Evolutionary conservation across 768 basidiomycete species (phyloP).

Genomic region (Mycena alexandri): DNA sequence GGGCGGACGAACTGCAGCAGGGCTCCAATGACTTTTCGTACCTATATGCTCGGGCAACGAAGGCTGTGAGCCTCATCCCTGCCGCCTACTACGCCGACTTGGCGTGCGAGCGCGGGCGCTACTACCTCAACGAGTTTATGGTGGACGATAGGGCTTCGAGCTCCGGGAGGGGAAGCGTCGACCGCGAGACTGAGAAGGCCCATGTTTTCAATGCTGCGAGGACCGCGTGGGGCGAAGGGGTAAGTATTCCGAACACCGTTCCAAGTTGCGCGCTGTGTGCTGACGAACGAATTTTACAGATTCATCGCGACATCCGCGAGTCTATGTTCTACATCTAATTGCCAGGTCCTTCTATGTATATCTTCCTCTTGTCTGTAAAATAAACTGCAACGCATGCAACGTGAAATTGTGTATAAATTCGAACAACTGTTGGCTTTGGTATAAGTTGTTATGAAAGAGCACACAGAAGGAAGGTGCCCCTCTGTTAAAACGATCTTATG

Average conservation of each 20-base stretch:
- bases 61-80: constrained; percentile 85
- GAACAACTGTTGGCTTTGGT: no score
- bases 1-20: constrained; percentile 79
- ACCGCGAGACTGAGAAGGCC: constrained; percentile 53
- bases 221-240: constrained; percentile 66
- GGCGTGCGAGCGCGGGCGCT: constrained; percentile 84
- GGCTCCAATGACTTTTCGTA: constrained; percentile 79
- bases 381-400: no score
- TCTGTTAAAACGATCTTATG: no score
- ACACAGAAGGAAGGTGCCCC: no score
- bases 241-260: constrained; percentile 45
- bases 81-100: constrained; percentile 87
- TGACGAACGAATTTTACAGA: constrained; percentile 43
- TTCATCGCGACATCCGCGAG: constrained; percentile 68
- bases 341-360: no score
- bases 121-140: constrained; percentile 81
- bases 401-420: no score
- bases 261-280: neutral
- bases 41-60: constrained; percentile 85
- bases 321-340: constrained; percentile 82
- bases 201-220: constrained; percentile 60
- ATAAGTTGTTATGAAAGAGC: no score
- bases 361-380: no score
- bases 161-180: constrained; percentile 47
- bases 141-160: constrained; percentile 62